These are phyloP conservation scores for Malania oleifera DNA, from an alignment of 164 flowering plant species.

Conservation along the genomic window DNA sequence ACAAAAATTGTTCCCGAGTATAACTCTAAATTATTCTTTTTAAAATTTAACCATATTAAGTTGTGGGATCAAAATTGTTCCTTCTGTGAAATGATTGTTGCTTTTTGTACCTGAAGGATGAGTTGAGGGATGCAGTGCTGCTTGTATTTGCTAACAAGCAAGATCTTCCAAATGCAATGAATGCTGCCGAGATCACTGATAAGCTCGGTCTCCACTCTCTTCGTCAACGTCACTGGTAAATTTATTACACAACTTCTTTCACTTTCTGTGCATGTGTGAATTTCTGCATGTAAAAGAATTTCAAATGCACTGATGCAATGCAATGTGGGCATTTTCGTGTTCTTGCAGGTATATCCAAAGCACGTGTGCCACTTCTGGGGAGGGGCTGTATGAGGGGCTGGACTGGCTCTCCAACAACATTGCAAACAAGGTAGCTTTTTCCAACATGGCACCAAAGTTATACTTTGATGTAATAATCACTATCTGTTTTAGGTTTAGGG, in stretches of 20 bases:
- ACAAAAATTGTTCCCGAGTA: no score
- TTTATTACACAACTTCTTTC: not conserved
- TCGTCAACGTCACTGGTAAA: slow-evolving; percentile 58
- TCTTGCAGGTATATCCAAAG: slow-evolving; percentile 35
- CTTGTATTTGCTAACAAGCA: slow-evolving; percentile 67
- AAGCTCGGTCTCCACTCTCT: slow-evolving; percentile 67
- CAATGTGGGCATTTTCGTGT: not conserved
- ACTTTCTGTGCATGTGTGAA: not conserved
- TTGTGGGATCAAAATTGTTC: not conserved
- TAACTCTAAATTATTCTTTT: no score
- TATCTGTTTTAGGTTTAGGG: no score
- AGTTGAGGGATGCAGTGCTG: slow-evolving; percentile 55
- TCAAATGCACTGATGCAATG: no score
- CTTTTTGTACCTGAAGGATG: slow-evolving; percentile 29
- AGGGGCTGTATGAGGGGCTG: slow-evolving; percentile 34
- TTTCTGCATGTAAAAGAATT: no score
- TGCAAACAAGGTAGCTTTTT: slow-evolving; percentile 22
- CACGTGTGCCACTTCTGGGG: slow-evolving; percentile 38
- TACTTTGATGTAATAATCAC: no score
- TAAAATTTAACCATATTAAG: no score
- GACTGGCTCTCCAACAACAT: slow-evolving; percentile 41
- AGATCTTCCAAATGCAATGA: slow-evolving; percentile 71
- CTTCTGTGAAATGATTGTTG: not conserved
- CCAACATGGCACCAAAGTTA: no score
- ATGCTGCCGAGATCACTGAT: slow-evolving; percentile 61